A percentile compares a stretch with the other conserved stretches of the same genome.
These are phyloP conservation scores for Fusarium dlaminii DNA, from an alignment of 2,329 filamentous ascomycete species.

Conservation along the genomic window DNA sequence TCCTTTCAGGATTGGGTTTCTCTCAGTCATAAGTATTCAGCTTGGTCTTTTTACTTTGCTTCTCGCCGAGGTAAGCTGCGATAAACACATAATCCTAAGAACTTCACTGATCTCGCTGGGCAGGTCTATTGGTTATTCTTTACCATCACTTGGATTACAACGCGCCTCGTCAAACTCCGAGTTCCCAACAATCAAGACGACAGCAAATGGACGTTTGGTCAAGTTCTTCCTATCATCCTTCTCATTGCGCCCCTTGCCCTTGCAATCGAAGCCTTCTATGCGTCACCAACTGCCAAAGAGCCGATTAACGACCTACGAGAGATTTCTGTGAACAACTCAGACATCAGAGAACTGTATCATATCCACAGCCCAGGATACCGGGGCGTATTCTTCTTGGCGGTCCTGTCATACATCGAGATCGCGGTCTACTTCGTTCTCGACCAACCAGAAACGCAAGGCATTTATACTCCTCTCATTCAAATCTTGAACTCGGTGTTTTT, in stretches of 20 bases:
- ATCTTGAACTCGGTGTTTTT: background rate
- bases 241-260: background rate
- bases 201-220: slow-evolving; percentile 4
- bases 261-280: background rate
- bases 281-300: background rate
- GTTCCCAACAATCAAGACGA: background rate
- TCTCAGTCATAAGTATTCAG: background rate
- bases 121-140: background rate
- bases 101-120: background rate
- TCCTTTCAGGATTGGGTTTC: no score
- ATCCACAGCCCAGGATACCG: background rate
- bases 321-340: background rate
- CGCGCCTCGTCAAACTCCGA: background rate
- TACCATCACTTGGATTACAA: background rate
- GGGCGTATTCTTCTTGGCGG: background rate
- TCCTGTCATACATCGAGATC: background rate
- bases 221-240: background rate
- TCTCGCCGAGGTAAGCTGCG: background rate
- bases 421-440: background rate
- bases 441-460: background rate
- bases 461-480: no score
- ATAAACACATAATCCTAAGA: fast-evolving
- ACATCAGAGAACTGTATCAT: background rate
- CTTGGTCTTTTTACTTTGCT: background rate
- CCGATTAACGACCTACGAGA: no score